Evolutionary conservation across 192 early-diverging fungal genomes (phyloP).

Genomic region (Jimgerdemannia flammicorona): DNA sequence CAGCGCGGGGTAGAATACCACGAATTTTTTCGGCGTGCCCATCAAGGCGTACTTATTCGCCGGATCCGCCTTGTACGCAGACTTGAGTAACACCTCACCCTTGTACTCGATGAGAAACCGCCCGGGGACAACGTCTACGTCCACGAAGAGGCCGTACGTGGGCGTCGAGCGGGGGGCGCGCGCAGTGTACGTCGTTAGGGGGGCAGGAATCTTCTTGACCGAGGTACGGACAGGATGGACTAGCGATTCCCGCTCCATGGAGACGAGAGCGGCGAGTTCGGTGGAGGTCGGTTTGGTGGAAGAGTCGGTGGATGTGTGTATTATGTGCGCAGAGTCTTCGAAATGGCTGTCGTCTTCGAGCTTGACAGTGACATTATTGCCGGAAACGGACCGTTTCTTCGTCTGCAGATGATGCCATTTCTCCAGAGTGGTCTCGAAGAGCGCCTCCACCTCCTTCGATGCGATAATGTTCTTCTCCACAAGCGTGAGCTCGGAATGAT

Average conservation of each 20-base stretch:
- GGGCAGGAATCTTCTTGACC: constrained; percentile 36
- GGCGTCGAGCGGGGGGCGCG: neutral
- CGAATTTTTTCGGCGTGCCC: constrained; percentile 58
- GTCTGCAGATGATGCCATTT: constrained; percentile 35
- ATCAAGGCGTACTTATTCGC: constrained; percentile 65
- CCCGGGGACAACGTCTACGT: constrained; percentile 42
- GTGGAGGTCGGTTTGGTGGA: constrained; percentile 8
- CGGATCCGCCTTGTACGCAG: constrained; percentile 58
- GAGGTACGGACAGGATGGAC: constrained; percentile 20
- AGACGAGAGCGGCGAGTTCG: constrained; percentile 22
- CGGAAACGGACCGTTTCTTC: constrained; percentile 38
- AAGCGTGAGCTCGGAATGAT: constrained; percentile 30
- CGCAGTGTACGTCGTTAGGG: neutral
- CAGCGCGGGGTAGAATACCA: constrained; percentile 60
- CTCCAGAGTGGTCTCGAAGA: constrained; percentile 30
- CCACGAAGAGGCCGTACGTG: constrained; percentile 61
- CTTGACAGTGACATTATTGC: constrained; percentile 20
- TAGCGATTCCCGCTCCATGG: constrained; percentile 37
- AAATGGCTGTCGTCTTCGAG: constrained; percentile 1
- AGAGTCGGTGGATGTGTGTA: constrained; percentile 13
- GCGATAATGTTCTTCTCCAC: constrained; percentile 36
- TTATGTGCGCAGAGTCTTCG: constrained; percentile 8
- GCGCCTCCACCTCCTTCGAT: constrained; percentile 35
- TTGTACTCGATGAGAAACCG: constrained; percentile 75
- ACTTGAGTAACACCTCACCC: constrained; percentile 67